Evolutionary conservation across 163 green algal species (phyloP).

Genomic region (Scenedesmus sp.): DNA sequence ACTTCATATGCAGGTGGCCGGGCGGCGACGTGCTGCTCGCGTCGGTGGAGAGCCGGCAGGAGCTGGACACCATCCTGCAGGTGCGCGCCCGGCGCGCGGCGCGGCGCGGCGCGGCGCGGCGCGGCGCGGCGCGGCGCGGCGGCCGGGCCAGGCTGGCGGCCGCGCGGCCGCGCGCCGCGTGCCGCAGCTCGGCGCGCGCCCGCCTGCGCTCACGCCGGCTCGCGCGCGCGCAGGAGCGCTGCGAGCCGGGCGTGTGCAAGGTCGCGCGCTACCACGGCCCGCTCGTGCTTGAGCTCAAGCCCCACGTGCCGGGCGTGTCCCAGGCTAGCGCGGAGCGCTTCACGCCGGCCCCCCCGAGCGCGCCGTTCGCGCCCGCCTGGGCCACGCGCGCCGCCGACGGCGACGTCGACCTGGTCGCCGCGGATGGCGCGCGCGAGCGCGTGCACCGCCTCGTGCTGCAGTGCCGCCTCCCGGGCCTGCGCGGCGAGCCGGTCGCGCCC

Average conservation of each 20-base stretch:
- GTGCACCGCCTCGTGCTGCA: slow-evolving; percentile 45
- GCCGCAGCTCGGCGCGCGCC: too few relatives aligned
- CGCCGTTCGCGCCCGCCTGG: slow-evolving; percentile 33
- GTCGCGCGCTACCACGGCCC: slow-evolving; percentile 45
- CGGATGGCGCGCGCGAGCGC: slow-evolving; percentile 30
- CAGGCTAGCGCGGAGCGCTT: slow-evolving; percentile 25
- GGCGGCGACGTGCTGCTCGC: slow-evolving; percentile 47
- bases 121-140: too few relatives aligned
- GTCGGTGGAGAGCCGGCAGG: slow-evolving; percentile 40
- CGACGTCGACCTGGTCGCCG: slow-evolving; percentile 26
- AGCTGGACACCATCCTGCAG: slow-evolving; percentile 47
- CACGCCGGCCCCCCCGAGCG: background rate
- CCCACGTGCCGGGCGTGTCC: slow-evolving; percentile 16
- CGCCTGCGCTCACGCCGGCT: too few relatives aligned
- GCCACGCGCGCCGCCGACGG: background rate
- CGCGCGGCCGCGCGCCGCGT: too few relatives aligned
- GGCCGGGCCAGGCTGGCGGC: too few relatives aligned
- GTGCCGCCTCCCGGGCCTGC: slow-evolving; percentile 43
- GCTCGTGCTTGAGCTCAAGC: slow-evolving; percentile 45
- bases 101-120: too few relatives aligned
- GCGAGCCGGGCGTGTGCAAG: slow-evolving; percentile 46
- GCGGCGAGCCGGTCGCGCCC: slow-evolving; percentile 5
- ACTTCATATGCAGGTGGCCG: slow-evolving; percentile 49
- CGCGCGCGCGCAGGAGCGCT: slow-evolving; percentile 46
- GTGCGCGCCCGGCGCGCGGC: background rate